These are phyloP conservation scores for Fusarium sacchari DNA, from an alignment of 2,329 filamentous ascomycete species.

Conservation along the genomic window DNA sequence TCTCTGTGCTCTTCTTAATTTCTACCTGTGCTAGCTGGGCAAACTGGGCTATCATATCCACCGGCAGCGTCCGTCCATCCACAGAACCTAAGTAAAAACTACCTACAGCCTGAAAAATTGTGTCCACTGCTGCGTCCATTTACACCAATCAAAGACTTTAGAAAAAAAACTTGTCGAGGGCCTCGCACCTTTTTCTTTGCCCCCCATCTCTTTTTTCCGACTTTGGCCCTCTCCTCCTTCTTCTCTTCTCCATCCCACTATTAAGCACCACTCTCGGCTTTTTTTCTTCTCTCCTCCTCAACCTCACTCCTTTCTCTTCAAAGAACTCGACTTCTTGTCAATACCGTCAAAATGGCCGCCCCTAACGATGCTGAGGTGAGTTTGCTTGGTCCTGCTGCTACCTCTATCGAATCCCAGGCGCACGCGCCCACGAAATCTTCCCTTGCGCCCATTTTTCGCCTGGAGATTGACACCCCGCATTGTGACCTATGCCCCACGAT, in stretches of 20 bases:
- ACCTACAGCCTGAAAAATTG: conserved; percentile 23
- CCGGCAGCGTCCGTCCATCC: conserved; percentile 40
- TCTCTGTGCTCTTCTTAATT: conserved; percentile 20
- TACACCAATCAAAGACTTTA: conserved; percentile 51
- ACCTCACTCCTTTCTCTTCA: conserved; percentile 44
- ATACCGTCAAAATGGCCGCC: conserved; percentile 67
- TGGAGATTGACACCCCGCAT: conserved; percentile 60
- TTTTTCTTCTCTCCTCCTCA: conserved; percentile 39
- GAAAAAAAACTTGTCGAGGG: conserved; percentile 53
- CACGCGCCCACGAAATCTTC: conserved; percentile 39
- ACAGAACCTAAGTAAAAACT: not conserved
- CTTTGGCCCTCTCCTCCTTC: conserved; percentile 44
- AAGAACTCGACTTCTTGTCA: conserved; percentile 49
- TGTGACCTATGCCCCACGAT: conserved; percentile 52
- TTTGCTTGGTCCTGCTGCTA: conserved; percentile 27
- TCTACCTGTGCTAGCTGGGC: not conserved
- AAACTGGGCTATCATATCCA: not conserved
- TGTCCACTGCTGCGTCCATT: conserved; percentile 41
- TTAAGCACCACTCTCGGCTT: conserved; percentile 43
- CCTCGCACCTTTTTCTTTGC: conserved; percentile 49
- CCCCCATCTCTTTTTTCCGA: conserved; percentile 45
- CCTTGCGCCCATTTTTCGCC: conserved; percentile 46
- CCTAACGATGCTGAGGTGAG: conserved; percentile 57
- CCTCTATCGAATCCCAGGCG: conserved; percentile 14
- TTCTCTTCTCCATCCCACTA: conserved; percentile 46